A percentile compares a stretch with the other conserved stretches of the same genome.
Evolutionary conservation across 2,329 filamentous ascomycete species (phyloP).

Genomic region (Phaeosphaeria sp.): DNA sequence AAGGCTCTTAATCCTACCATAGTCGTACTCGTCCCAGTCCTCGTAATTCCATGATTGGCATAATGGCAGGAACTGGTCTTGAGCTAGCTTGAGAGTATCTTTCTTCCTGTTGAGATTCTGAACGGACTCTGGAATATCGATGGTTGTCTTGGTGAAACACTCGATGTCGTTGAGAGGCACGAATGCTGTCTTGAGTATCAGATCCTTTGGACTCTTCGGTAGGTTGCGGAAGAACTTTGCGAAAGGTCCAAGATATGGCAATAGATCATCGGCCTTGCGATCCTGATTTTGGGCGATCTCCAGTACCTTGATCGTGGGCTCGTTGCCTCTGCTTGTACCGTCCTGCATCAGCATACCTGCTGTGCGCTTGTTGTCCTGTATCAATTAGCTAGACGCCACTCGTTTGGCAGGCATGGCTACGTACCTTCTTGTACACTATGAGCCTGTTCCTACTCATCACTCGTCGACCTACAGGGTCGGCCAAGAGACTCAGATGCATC

Average conservation of each 20-base stretch:
- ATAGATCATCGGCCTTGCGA: slow-evolving; percentile 80
- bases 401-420: not conserved
- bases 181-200: slow-evolving; percentile 71
- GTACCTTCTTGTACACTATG: slow-evolving; percentile 76
- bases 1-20: slow-evolving; percentile 82
- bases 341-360: slow-evolving; percentile 82
- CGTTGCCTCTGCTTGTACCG: slow-evolving; percentile 70
- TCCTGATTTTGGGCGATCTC: slow-evolving; percentile 75
- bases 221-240: slow-evolving; percentile 71
- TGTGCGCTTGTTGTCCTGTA: slow-evolving; percentile 78
- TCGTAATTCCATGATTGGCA: slow-evolving; percentile 76
- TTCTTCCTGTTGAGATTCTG: slow-evolving; percentile 56
- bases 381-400: slow-evolving; percentile 2
- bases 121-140: slow-evolving; percentile 58
- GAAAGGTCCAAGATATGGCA: slow-evolving; percentile 81
- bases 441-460: slow-evolving; percentile 79
- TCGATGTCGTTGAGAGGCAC: slow-evolving; percentile 82
- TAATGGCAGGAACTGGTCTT: slow-evolving; percentile 71
- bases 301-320: slow-evolving; percentile 77
- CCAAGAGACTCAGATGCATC: slow-evolving; percentile 76
- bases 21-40: slow-evolving; percentile 84
- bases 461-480: slow-evolving; percentile 81
- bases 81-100: slow-evolving; percentile 65
- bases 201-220: slow-evolving; percentile 69
- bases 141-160: slow-evolving; percentile 75